phyloP scores from a whole-genome alignment of 768 basidiomycete genomes.

The Pleurotus ostreatus region DNA sequence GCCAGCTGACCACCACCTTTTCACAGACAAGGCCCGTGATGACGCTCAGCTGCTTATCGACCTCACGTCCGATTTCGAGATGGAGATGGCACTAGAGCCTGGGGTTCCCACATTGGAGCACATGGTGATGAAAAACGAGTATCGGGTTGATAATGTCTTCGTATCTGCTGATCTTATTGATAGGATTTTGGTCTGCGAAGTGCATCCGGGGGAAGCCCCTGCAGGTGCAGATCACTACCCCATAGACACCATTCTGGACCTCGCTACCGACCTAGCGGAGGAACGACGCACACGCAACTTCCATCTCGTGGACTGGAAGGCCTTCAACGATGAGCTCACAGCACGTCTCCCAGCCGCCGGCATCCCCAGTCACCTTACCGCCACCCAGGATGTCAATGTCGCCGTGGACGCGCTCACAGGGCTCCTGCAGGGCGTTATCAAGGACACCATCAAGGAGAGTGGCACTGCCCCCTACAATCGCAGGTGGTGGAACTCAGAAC shows the following conservation, averaged over 20 bases:
- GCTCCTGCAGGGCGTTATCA: not conserved
- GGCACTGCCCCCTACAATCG: not conserved
- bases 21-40: conserved; percentile 22
- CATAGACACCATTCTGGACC: conserved; percentile 11
- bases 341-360: not conserved
- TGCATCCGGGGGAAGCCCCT: not conserved
- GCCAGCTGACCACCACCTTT: conserved; percentile 24
- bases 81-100: conserved; percentile 31
- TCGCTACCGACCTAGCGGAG: not conserved
- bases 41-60: conserved; percentile 22
- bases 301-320: conserved; percentile 23
- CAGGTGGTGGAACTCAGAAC: not conserved
- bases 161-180: conserved; percentile 13
- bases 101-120: conserved; percentile 30
- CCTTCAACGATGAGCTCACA: conserved; percentile 15
- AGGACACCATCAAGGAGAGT: not conserved
- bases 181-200: conserved; percentile 7
- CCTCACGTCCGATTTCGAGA: conserved; percentile 15
- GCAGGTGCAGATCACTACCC: not conserved
- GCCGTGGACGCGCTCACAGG: not conserved
- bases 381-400: not conserved
- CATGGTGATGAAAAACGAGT: conserved; percentile 23
- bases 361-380: not conserved
- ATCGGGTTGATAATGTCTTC: conserved; percentile 42
- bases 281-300: conserved; percentile 18